Percentiles rank a stretch among this genome's conserved stretches.
Conservation (phyloP, 495 filamentous ascomycete genomes). For the Daldinia grandis region DNA sequence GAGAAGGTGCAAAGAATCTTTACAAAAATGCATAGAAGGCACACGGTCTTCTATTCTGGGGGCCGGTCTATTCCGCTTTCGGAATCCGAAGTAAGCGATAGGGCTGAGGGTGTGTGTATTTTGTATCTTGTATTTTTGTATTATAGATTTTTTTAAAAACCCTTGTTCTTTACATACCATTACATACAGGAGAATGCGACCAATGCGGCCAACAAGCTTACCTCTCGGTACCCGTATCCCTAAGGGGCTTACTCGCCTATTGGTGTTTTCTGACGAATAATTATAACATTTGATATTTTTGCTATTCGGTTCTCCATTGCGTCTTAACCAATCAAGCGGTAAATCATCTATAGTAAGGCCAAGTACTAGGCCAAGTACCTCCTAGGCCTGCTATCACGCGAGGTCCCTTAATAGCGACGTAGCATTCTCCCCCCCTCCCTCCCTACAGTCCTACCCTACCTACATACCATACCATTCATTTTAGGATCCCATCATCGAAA, state of each 20-base stretch:
- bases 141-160: background rate
- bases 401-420: background rate
- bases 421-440: background rate
- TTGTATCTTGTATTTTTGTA: background rate
- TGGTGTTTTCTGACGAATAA: conserved; percentile 4
- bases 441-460: background rate
- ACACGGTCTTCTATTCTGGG: conserved; percentile 21
- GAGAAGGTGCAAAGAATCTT: background rate
- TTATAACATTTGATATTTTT: background rate
- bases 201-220: background rate
- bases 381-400: background rate
- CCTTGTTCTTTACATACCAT: background rate
- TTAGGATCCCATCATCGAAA: conserved; percentile 4
- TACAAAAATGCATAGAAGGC: conserved; percentile 18
- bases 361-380: background rate
- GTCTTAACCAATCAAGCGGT: background rate
- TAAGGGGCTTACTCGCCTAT: conserved; percentile 1
- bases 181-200: too few species aligned
- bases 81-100: conserved; percentile 9
- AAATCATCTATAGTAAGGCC: background rate
- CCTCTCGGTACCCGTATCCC: background rate
- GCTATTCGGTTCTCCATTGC: background rate
- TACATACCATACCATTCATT: background rate
- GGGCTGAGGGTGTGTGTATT: conserved; percentile 18
- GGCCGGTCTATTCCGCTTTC: conserved; percentile 22